Evolutionary conservation across 345 rosid genomes (phyloP).

Genomic region (Bruguiera parviflora): DNA sequence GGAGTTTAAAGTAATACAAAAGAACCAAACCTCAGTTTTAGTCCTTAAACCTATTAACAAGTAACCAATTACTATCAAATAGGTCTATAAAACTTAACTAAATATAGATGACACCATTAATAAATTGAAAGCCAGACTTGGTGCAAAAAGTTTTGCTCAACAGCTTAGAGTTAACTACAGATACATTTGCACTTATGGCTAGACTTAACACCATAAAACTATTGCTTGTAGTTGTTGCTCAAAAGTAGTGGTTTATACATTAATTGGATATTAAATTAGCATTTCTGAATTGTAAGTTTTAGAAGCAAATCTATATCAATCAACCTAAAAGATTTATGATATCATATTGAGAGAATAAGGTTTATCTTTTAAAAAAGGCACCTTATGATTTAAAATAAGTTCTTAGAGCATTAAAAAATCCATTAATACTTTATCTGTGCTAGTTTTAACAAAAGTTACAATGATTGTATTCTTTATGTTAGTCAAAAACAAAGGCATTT

Average conservation of each 20-base stretch:
- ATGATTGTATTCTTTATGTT: not conserved
- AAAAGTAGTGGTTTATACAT: not conserved
- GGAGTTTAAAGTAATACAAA: not conserved
- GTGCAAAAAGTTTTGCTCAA: not conserved
- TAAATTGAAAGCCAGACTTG: not conserved
- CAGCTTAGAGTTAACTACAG: not conserved
- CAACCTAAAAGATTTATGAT: not conserved
- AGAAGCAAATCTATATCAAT: not conserved
- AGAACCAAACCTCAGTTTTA: not conserved
- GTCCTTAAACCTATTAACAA: not conserved
- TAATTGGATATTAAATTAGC: not conserved
- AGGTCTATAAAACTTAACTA: not conserved
- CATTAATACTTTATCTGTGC: no score
- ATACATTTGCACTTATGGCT: not conserved
- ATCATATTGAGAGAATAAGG: not conserved
- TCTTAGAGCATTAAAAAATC: not conserved
- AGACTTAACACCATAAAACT: not conserved
- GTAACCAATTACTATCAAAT: not conserved
- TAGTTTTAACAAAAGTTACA: not conserved
- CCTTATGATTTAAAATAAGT: not conserved
- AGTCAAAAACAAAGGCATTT: not conserved
- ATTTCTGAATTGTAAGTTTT: not conserved
- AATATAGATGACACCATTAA: not conserved
- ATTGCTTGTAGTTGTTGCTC: not conserved
- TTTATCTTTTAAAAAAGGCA: not conserved